A percentile compares a stretch with the other conserved stretches of the same genome.
Conservation (phyloP, 371 early-diverging fungal species). For the Sporodiniella umbellata region DNA sequence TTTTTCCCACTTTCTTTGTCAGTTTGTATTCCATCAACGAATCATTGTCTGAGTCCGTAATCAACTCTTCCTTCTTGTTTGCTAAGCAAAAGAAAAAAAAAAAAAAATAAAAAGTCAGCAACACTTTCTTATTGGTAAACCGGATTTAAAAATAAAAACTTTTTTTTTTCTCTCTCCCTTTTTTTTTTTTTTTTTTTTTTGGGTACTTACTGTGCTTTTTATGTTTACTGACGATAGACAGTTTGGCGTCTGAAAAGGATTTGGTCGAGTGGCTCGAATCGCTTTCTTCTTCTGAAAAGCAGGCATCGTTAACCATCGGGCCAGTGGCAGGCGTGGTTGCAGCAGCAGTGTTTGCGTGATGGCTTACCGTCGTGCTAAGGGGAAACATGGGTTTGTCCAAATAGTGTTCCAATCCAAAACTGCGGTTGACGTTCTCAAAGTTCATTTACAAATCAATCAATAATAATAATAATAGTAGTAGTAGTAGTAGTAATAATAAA, state of each 20-base stretch:
- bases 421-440: too few species aligned
- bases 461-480: too few species aligned
- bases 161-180: background rate
- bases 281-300: too few species aligned
- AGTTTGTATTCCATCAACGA: background rate
- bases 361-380: too few species aligned
- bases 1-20: background rate
- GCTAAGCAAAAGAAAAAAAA: background rate
- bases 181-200: background rate
- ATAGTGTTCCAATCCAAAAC: too few species aligned
- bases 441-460: too few species aligned
- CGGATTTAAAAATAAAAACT: background rate
- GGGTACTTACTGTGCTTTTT: background rate
- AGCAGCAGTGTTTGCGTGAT: too few species aligned
- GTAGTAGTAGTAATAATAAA: too few species aligned
- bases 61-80: background rate
- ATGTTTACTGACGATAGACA: background rate
- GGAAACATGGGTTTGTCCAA: too few species aligned
- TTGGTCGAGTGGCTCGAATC: background rate
- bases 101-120: slow-evolving; percentile 1
- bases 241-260: background rate
- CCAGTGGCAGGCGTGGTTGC: too few species aligned
- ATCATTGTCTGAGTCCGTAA: background rate
- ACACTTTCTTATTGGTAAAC: background rate
- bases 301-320: too few species aligned